A percentile compares a stretch with the other conserved stretches of the same genome.
phyloP scores from a whole-genome alignment of 2,329 filamentous ascomycete genomes.

The Emergomyces pasteurianus region DNA sequence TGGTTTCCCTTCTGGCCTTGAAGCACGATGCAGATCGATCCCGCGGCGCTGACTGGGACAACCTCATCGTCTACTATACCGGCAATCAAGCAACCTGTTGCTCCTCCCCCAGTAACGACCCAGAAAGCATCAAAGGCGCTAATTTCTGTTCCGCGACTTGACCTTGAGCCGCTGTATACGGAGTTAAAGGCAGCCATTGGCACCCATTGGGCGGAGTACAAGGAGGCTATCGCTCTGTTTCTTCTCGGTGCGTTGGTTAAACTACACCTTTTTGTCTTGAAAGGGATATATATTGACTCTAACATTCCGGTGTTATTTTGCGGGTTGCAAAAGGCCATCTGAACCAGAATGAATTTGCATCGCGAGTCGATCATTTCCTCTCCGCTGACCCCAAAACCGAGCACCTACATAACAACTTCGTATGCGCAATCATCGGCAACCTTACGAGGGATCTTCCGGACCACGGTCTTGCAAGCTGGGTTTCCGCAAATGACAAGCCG shows the following conservation, averaged over 20 bases:
- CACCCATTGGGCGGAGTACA: constrained; percentile 50
- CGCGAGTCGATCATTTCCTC: constrained; percentile 45
- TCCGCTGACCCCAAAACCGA: constrained; percentile 40
- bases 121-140: constrained; percentile 40
- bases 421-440: constrained; percentile 49
- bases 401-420: constrained; percentile 51
- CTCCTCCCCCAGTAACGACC: constrained; percentile 15
- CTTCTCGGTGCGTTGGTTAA: constrained; percentile 39
- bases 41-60: constrained; percentile 32
- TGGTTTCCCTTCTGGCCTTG: constrained; percentile 16
- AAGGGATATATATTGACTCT: not conserved
- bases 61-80: constrained; percentile 22
- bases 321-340: constrained; percentile 36
- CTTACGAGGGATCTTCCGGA: constrained; percentile 48
- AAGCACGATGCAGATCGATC: constrained; percentile 34
- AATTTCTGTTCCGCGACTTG: constrained; percentile 47
- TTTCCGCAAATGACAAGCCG: constrained; percentile 47
- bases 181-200: constrained; percentile 48
- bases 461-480: constrained; percentile 52
- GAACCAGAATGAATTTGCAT: constrained; percentile 49
- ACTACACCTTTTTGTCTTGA: not conserved
- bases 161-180: constrained; percentile 51
- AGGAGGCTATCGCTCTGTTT: constrained; percentile 45
- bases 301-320: constrained; percentile 7
- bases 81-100: constrained; percentile 19